Percentiles rank a stretch among this genome's conserved stretches.
Conservation (phyloP, 2,329 filamentous ascomycete species). For the Clonostachys chloroleuca region DNA sequence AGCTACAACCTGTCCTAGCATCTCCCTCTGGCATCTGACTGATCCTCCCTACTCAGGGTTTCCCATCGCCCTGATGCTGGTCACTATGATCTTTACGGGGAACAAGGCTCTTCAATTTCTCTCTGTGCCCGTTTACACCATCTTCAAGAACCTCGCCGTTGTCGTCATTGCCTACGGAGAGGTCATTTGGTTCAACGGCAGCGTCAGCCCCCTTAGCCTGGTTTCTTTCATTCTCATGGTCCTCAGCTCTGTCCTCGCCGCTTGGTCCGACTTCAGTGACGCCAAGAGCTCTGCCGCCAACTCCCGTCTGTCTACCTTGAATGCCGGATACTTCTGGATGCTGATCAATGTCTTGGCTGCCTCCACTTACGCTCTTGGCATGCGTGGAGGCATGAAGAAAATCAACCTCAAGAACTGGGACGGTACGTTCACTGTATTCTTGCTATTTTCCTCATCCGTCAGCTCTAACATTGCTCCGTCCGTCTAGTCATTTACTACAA, state of each 20-base stretch:
- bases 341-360: conserved; percentile 93
- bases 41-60: conserved; percentile 61
- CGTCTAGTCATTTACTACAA: conserved; percentile 98
- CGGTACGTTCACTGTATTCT: conserved; percentile 59
- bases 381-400: conserved; percentile 98
- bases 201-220: conserved; percentile 82
- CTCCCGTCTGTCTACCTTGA: conserved; percentile 79
- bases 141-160: conserved; percentile 99
- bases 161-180: conserved; percentile 98
- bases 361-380: conserved; percentile 81
- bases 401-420: conserved; percentile 99
- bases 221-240: conserved; percentile 98
- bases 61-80: conserved; percentile 88
- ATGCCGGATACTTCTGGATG: conserved; percentile 98
- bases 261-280: conserved; percentile 94
- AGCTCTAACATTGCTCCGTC: conserved; percentile 14
- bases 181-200: conserved; percentile 96
- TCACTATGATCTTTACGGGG: conserved; percentile 98
- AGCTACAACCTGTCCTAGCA: conserved; percentile 27
- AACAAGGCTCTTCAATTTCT: conserved; percentile 95
- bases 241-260: conserved; percentile 86
- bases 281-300: conserved; percentile 68
- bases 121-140: conserved; percentile 97
- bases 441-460: background rate
- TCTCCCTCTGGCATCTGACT: background rate